Conservation (phyloP, 768 basidiomycete species). For the Nidularia pulvinata region DNA sequence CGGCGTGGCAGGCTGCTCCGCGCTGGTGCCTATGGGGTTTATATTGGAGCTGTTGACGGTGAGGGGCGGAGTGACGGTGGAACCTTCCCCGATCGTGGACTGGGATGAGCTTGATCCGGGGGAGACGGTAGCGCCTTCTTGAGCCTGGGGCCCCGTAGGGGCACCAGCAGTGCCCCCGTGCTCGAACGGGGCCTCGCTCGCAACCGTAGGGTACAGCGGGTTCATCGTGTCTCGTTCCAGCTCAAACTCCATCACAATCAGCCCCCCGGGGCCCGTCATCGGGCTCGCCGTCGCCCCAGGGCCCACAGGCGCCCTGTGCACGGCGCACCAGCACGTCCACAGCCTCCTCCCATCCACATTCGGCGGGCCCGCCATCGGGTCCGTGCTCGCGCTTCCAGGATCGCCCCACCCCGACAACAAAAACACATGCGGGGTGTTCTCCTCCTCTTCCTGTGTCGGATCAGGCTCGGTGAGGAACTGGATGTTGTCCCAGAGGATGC, state of each 20-base stretch:
- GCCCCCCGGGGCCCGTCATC: conserved; percentile 11
- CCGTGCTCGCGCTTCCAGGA: conserved; percentile 43
- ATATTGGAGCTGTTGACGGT: conserved; percentile 1
- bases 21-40: too few species aligned
- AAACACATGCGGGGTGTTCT: conserved; percentile 59
- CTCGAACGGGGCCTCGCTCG: neutral
- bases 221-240: conserved; percentile 70
- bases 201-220: conserved; percentile 58
- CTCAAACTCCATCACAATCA: conserved; percentile 82
- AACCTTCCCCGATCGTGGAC: neutral
- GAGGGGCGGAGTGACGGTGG: neutral
- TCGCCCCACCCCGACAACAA: conserved; percentile 70
- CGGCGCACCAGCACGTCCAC: conserved; percentile 75
- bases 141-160: neutral
- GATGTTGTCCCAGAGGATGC: conserved; percentile 72
- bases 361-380: neutral
- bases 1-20: conserved; percentile 1
- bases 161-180: neutral
- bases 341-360: conserved; percentile 24
- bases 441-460: conserved; percentile 38
- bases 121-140: neutral
- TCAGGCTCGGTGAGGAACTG: conserved; percentile 59
- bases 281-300: conserved; percentile 7
- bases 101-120: neutral
- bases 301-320: conserved; percentile 45